phyloP scores from a whole-genome alignment of 1,284 basidiomycete species.

The Coniferiporia weirii region DNA sequence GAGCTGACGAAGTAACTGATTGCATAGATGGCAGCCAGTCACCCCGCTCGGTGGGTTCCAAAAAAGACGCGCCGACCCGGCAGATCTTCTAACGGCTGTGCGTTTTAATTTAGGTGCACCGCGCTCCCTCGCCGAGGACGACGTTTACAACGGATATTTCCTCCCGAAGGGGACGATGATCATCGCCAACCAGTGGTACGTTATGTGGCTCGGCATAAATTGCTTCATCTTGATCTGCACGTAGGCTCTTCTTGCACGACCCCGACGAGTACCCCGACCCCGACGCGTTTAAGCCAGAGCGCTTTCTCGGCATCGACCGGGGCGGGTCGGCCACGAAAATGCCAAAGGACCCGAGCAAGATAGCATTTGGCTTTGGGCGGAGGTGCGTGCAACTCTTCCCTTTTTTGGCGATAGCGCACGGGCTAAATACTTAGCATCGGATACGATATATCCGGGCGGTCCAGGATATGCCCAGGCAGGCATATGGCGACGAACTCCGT shows the following conservation, averaged over 20 bases:
- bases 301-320: constrained; percentile 11
- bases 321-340: neutral
- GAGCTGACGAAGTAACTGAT: neutral
- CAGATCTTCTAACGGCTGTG: neutral
- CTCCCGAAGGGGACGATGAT: constrained; percentile 6
- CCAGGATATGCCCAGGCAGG: neutral
- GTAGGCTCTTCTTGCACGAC: constrained; percentile 18
- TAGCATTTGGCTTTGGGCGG: constrained; percentile 5
- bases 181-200: neutral
- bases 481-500: constrained; percentile 1
- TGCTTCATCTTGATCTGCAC: neutral
- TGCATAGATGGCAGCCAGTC: constrained; percentile 15
- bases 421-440: neutral
- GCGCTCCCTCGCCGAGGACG: neutral
- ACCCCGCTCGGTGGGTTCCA: neutral
- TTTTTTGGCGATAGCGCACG: too few species aligned
- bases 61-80: too few species aligned
- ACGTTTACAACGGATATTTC: constrained; percentile 8
- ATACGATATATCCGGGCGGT: neutral
- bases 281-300: constrained; percentile 20
- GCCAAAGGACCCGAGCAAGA: neutral
- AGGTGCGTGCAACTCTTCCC: neutral
- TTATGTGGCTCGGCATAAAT: neutral
- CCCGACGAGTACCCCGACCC: constrained; percentile 18
- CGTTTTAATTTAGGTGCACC: neutral